Base-by-base conservation (phyloP, 78 protist genomes). In the Polysphondylium violaceum region DNA sequence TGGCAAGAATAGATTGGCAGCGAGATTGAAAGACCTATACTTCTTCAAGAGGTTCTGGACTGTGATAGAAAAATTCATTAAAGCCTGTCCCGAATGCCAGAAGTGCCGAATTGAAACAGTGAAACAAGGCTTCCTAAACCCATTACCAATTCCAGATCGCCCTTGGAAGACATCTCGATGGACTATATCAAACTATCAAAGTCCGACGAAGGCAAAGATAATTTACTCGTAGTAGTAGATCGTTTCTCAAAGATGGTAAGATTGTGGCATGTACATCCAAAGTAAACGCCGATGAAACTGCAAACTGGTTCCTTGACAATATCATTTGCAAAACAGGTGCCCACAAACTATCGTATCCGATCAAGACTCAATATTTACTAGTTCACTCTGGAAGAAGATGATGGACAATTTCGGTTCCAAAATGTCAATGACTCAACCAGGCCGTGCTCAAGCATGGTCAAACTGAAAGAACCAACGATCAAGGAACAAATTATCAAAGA, bases 221-320 rank as follows among this genome's bases (percentile, higher is more conserved):
- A 75, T 38, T 7, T 75, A 1, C n/a, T 75, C 12, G 85, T 75
- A 3, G 55, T 75, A 23, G 85, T 75, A 12, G 65, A 59, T 16
- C 31, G 72, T 9, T 21, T 58, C 3, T 8, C 85, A 2, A 75
- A 75, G 25, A 58, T 41, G 56, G 65, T 41, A 5, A 9, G 47
- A 25, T 1, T 59, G 3, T n/a, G 1, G 11, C 69, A 19, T 75
- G 72, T 40, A 55, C 47, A 3, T 7, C 56, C n/a, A 36, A 55
- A 8, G 44, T 56, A 29, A 74, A 61, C 9, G 79, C 79, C 3
- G 43, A 38, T 17, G 19, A 36, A 31, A 21, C 56, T 55, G 63
- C 21, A n/a, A 5, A 74, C 5, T 56, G 14, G 65, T 51, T 74
- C 56, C 36, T 21, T 3, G 4, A 21, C 3, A 8, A 51, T 2